Evolutionary conservation across 1,139 yeast genomes (phyloP), one percentile per base, ranked within the genome.

Genomic region (Candida tropicalis): DNA sequence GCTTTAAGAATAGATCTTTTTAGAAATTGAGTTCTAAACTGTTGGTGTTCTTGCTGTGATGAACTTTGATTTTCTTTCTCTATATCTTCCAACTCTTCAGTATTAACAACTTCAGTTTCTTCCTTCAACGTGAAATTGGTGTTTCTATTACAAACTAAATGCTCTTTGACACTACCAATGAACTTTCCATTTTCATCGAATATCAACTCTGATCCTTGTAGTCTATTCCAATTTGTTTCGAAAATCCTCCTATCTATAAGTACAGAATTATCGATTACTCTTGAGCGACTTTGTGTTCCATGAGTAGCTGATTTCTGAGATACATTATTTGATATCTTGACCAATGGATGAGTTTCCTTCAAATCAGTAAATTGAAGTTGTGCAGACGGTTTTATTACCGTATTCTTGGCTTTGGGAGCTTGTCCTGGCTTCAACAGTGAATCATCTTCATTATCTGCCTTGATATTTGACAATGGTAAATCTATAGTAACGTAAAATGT

Each of bases 131-230:
- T 46, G 17, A 69, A 50, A 42, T 61, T 68, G 4, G 61, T 61
- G 16, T 55, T 53, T 3, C 63, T 62, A 38, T 63, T 64, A 43
- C 72, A 62, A 10, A 52, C 55, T 36, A 73, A 59, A 52, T 73
- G 79, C 44, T 74, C 78, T 16, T 61, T 55, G 3, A 70, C 75
- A 34, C 62, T 62, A 0, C 76, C 79, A 44, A 79, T 58, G 35
- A 72, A 65, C 39, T 79, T 77, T 0, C 84, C 86, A 51, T 75
- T 70, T 47, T 80, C 85, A 52, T 80, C 79, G 54, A 79, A 75
- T 1, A 79, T 64, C 48, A 93, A 65, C 56, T 91, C 97, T 0
- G 96, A 86, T 0, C 99, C 99, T 1, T 88, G 83, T 10, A 88
- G 65, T 46, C 79, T 78, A 39, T 77, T 73, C 97, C 98, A 93